phyloP scores from a whole-genome alignment of 768 basidiomycete genomes.

The Tricholoma terreum region DNA sequence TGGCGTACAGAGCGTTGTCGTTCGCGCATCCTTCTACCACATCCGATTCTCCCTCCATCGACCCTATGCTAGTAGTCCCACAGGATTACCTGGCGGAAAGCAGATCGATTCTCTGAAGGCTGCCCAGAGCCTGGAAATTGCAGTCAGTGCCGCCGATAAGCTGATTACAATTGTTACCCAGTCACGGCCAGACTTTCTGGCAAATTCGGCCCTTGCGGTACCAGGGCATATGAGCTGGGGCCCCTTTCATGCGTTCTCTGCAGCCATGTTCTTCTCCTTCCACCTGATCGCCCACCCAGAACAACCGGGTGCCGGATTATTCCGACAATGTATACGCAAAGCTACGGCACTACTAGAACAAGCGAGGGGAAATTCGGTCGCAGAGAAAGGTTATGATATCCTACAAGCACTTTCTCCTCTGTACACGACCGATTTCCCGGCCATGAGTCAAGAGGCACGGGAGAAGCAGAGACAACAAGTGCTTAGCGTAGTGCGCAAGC shows the following conservation, averaged over 20 bases:
- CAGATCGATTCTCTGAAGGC: conserved; percentile 41
- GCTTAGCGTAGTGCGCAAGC: conserved; percentile 64
- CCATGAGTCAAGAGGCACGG: conserved; percentile 44
- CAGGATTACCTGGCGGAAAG: conserved; percentile 19
- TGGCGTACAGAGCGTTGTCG: conserved; percentile 80
- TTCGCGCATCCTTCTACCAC: conserved; percentile 74
- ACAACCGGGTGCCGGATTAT: conserved; percentile 73
- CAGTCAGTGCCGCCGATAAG: conserved; percentile 73
- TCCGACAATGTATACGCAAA: conserved; percentile 72
- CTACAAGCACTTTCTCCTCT: conserved; percentile 69
- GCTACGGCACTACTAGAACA: conserved; percentile 65
- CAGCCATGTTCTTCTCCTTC: conserved; percentile 91
- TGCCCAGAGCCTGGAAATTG: conserved; percentile 65
- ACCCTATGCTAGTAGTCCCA: conserved; percentile 57
- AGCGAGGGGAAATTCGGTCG: conserved; percentile 60
- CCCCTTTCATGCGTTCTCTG: conserved; percentile 81
- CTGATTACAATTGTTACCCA: conserved; percentile 76
- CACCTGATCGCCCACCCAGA: conserved; percentile 79
- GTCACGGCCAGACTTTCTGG: conserved; percentile 72
- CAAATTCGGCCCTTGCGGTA: conserved; percentile 64
- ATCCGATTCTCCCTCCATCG: conserved; percentile 84
- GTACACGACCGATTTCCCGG: conserved; percentile 63
- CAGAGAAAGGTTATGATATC: conserved; percentile 73
- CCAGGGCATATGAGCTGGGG: conserved; percentile 85
- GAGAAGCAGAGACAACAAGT: conserved; percentile 62